Percentiles rank a stretch among this genome's conserved stretches.
These are phyloP conservation scores for Penicillium sp. DNA, from an alignment of 2,329 filamentous ascomycete genomes.

Conservation along the genomic window DNA sequence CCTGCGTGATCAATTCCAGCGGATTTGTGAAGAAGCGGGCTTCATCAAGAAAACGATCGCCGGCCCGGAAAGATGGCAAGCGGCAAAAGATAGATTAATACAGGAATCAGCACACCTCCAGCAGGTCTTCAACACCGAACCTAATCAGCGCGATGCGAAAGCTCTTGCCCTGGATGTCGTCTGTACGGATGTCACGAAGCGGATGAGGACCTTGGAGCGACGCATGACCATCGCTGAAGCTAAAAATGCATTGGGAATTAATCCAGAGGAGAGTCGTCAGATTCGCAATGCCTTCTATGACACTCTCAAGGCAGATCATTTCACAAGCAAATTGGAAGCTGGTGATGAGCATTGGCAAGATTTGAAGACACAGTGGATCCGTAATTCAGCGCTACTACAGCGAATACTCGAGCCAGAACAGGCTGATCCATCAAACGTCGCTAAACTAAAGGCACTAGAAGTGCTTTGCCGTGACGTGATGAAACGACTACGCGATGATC, in stretches of 20 bases:
- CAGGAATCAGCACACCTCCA: slow-evolving; percentile 63
- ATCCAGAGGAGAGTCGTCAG: slow-evolving; percentile 64
- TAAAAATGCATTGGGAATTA: slow-evolving; percentile 68
- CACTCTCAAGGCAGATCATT: slow-evolving; percentile 63
- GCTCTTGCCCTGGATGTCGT: slow-evolving; percentile 72
- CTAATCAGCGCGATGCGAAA: slow-evolving; percentile 59
- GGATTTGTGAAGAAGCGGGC: slow-evolving; percentile 64
- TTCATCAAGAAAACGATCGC: slow-evolving; percentile 74
- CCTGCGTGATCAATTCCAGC: slow-evolving; percentile 64
- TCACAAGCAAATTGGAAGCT: slow-evolving; percentile 70
- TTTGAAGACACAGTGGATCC: slow-evolving; percentile 67
- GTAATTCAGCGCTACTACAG: slow-evolving; percentile 55
- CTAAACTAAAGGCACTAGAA: slow-evolving; percentile 65
- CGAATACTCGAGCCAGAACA: slow-evolving; percentile 53
- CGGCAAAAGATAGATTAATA: slow-evolving; percentile 65
- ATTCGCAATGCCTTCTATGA: slow-evolving; percentile 65
- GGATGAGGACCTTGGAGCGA: slow-evolving; percentile 63
- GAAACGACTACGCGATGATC: slow-evolving; percentile 70
- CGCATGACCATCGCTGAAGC: slow-evolving; percentile 72
- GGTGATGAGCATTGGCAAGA: slow-evolving; percentile 69
- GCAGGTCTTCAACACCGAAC: slow-evolving; percentile 58
- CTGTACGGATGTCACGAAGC: slow-evolving; percentile 77
- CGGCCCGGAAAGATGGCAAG: slow-evolving; percentile 70
- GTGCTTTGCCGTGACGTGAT: slow-evolving; percentile 71
- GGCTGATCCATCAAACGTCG: slow-evolving; percentile 52